Base-by-base conservation (phyloP, 768 basidiomycete species). In the Tulasnella calospora region DNA sequence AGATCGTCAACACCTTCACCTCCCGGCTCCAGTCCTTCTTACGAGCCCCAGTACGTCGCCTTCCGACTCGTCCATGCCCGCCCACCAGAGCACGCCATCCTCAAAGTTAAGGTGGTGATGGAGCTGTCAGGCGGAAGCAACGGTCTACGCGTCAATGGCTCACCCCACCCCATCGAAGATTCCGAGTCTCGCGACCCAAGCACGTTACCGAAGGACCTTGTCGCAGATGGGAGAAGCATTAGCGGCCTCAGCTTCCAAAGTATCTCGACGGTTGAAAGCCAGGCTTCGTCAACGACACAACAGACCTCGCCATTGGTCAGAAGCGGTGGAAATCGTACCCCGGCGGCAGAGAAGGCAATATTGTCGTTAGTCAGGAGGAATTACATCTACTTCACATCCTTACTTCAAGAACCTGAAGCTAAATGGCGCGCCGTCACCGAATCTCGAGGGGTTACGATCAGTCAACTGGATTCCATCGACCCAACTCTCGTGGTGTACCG, bases 331-430 rank as follows among this genome's bases (percentile, higher is more conserved):
- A 92, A 85, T 83, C 90, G 83, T 17, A 84, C 87, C 33, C 85
- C 89, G 8, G 89, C 89, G 0, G 92, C 90, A 8, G 92, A 94
- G 80, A 94, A 95, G 83, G 90, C 92, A 4, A 92, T 99, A n/a
- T 82, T 93, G 21, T 91, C 94, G 7, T 88, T 95, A 80, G 94
- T 98, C 30, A 89, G 91, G 82, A 88, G 98, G 79, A 97, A 94
- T 83, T 99, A 99, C 82, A 98, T 99, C 75, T 98, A 99, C 84
- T 99, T 99, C 84, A 96, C 96, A 0, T 98, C 96, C 0, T 86
- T 99, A 71, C 85, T 99, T 72, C 98, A 99, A 84, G 97, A 99
- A 82, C 98, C 98, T 0, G 96, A 98, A 84, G 95, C 95, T 3
- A 99, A 99, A 84, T 99, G 97, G 97, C 94, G 94, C 88, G 79